These are phyloP conservation scores for Psidium guajava DNA, from an alignment of 345 rosid species.

Conservation along the genomic window DNA sequence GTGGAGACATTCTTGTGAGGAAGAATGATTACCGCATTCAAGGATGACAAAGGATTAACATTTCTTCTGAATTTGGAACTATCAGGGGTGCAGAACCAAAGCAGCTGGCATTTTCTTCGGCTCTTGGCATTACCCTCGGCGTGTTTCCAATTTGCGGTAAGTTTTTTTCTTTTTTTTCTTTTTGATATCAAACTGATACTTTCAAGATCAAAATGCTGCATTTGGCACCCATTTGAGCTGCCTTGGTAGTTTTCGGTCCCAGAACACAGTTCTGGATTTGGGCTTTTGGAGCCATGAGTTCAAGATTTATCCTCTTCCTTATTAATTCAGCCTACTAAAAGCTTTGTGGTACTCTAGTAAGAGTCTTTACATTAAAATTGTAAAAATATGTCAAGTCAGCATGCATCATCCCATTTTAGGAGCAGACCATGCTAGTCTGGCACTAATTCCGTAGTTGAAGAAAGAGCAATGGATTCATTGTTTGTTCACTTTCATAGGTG, in stretches of 20 bases:
- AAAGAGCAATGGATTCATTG: not conserved
- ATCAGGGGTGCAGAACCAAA: constrained; percentile 81
- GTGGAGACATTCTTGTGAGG: not conserved
- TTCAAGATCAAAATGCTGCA: not conserved
- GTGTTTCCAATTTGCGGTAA: constrained; percentile 88
- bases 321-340: not conserved
- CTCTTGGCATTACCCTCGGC: constrained; percentile 81
- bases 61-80: not conserved
- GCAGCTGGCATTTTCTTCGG: constrained; percentile 81
- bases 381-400: not conserved
- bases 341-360: not conserved
- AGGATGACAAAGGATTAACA: not conserved
- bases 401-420: not conserved
- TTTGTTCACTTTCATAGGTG: not conserved
- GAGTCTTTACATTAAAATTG: not conserved
- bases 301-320: not conserved
- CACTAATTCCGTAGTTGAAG: not conserved
- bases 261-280: not conserved
- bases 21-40: not conserved
- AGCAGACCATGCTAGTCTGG: not conserved
- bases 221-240: not conserved
- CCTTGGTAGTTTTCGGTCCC: not conserved
- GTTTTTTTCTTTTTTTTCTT: not conserved
- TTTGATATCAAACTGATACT: not conserved
- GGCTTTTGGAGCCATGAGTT: not conserved